These are phyloP conservation scores for Saccharomycopsis synnaedendra DNA, from an alignment of 805 yeast species.

Conservation along the genomic window DNA sequence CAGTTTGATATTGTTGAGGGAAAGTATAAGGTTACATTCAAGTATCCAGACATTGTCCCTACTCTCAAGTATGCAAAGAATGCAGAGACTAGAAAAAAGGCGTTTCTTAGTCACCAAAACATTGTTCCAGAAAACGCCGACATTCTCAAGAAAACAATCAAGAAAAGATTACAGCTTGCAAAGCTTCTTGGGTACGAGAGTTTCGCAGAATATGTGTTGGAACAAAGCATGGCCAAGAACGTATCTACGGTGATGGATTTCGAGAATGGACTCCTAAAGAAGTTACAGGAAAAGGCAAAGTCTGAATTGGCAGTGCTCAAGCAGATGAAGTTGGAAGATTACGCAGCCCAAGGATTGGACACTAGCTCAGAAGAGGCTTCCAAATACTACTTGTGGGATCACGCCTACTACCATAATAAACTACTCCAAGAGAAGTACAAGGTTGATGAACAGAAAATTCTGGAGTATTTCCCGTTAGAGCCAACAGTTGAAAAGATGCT, in stretches of 20 bases:
- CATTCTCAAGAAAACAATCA: slow-evolving; percentile 47
- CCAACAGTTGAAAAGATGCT: slow-evolving; percentile 61
- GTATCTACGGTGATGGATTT: slow-evolving; percentile 50
- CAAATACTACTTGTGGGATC: slow-evolving; percentile 60
- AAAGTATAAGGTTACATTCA: slow-evolving; percentile 56
- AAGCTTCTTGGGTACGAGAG: slow-evolving; percentile 51
- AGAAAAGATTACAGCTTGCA: slow-evolving; percentile 52
- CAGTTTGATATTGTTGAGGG: slow-evolving; percentile 43
- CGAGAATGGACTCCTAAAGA: slow-evolving; percentile 46
- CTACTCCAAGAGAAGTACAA: slow-evolving; percentile 56
- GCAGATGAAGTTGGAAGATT: slow-evolving; percentile 43
- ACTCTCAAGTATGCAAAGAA: slow-evolving; percentile 61
- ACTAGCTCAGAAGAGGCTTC: slow-evolving; percentile 23
- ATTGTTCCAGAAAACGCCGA: slow-evolving; percentile 55
- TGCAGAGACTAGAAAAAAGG: slow-evolving; percentile 53
- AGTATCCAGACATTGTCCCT: slow-evolving; percentile 72
- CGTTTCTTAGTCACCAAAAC: slow-evolving; percentile 57
- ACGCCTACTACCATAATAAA: slow-evolving; percentile 51
- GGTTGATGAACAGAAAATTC: slow-evolving; percentile 59
- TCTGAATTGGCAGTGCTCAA: slow-evolving; percentile 40
- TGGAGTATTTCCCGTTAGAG: slow-evolving; percentile 71
- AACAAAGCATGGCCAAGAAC: slow-evolving; percentile 71
- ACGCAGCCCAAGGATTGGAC: slow-evolving; percentile 33
- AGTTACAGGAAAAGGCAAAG: slow-evolving; percentile 48
- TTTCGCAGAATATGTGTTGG: slow-evolving; percentile 61